Evolutionary conservation across 106 monocot species (phyloP), one percentile per base, ranked within the genome.

Genomic region (Iris macrosiphon): DNA sequence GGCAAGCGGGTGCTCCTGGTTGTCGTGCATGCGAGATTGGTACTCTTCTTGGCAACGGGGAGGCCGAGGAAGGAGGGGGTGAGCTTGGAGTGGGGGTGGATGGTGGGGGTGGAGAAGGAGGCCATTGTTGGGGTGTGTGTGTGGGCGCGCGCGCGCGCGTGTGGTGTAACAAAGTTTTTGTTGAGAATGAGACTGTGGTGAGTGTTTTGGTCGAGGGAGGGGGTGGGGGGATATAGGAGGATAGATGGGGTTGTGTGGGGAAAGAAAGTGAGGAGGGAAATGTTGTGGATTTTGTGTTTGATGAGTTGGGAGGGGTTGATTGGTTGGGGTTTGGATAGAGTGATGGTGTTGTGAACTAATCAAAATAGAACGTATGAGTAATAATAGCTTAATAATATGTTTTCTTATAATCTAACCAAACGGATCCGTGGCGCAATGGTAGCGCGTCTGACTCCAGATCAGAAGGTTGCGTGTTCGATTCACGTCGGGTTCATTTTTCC

Each of bases 361-460:
- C n/a, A n/a, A n/a, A n/a, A n/a, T n/a, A n/a, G n/a, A n/a, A n/a
- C n/a, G n/a, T n/a, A n/a, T n/a, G n/a, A n/a, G n/a, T n/a, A n/a
- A n/a, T n/a, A n/a, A n/a, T n/a, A n/a, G n/a, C n/a, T n/a, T n/a
- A n/a, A n/a, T n/a, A n/a, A n/a, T n/a, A n/a, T n/a, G n/a, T n/a
- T n/a, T n/a, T n/a, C n/a, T n/a, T n/a, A n/a, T n/a, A n/a, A n/a
- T n/a, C n/a, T n/a, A n/a, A n/a, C n/a, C n/a, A n/a, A n/a, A n/a
- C n/a, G 89, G 93, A 93, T 93, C 88, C 88, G 93, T 88, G 93
- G 93, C 93, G 93, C 93, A 93, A 93, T 93, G 88, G 93, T 93
- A 93, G 93, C 93, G 88, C 93, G 93, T 93, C 84, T 93, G 93
- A 93, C 88, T 93, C 93, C 93, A 93, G 93, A 93, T 94, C 93